These are phyloP conservation scores for Hyphochytrium catenoides DNA, from an alignment of 352 stramenopile species.

Conservation along the genomic window DNA sequence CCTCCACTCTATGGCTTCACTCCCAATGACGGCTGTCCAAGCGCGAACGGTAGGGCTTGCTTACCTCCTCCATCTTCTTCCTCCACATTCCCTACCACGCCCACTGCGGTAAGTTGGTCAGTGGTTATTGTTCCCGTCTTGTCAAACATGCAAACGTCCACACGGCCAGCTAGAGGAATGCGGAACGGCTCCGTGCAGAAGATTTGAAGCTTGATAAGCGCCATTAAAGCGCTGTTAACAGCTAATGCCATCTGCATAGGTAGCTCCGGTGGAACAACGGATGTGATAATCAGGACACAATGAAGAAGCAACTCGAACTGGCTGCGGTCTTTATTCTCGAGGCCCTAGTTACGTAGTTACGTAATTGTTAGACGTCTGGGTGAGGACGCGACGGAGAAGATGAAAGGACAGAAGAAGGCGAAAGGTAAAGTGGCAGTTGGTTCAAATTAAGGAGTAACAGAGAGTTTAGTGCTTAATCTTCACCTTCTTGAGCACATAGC, in stretches of 20 bases:
- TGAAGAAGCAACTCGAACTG: conserved; percentile 88
- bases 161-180: conserved; percentile 86
- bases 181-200: conserved; percentile 97
- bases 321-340: conserved; percentile 65
- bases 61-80: conserved; percentile 10
- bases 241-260: conserved; percentile 93
- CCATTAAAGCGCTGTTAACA: conserved; percentile 84
- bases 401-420: too few species aligned
- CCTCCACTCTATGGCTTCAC: too few species aligned
- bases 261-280: conserved; percentile 90
- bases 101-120: conserved; percentile 79
- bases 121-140: conserved; percentile 96
- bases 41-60: neutral
- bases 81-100: conserved; percentile 46
- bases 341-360: too few species aligned
- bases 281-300: conserved; percentile 96
- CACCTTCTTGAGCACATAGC: conserved; percentile 71
- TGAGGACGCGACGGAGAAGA: too few species aligned
- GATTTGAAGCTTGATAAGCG: conserved; percentile 81
- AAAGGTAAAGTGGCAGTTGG: too few species aligned
- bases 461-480: conserved; percentile 25
- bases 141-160: conserved; percentile 93
- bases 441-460: conserved; percentile 32
- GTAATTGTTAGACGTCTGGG: too few species aligned
- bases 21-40: neutral